phyloP scores from a whole-genome alignment of 306 rosid species.

The Astragalus membranaceus region DNA sequence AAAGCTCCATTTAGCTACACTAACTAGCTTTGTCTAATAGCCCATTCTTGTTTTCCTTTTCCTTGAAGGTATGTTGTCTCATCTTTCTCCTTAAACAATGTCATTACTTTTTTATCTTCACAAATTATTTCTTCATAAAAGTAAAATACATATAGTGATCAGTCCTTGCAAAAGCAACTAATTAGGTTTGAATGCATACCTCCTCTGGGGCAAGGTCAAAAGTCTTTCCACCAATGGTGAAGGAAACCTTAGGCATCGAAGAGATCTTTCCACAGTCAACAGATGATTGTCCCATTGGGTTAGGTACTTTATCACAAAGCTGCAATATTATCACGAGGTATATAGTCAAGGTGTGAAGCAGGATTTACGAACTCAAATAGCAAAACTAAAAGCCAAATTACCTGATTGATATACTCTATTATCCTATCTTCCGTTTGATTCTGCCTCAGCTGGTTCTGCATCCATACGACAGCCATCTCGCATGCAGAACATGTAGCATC shows the following conservation, averaged over 20 bases:
- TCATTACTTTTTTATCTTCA: not conserved
- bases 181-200: slow-evolving; percentile 40
- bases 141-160: not conserved
- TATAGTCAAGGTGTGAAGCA: slow-evolving; percentile 17
- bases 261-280: slow-evolving; percentile 64
- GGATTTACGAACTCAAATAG: not conserved
- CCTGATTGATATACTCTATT: slow-evolving; percentile 54
- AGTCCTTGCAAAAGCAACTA: not conserved
- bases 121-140: not conserved
- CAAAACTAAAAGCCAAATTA: slow-evolving; percentile 11
- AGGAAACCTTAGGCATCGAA: slow-evolving; percentile 71
- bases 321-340: slow-evolving; percentile 30
- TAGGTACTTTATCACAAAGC: slow-evolving; percentile 83
- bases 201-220: slow-evolving; percentile 60
- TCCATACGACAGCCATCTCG: slow-evolving; percentile 91
- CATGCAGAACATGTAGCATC: slow-evolving; percentile 76
- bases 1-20: not conserved
- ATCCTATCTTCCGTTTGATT: slow-evolving; percentile 59
- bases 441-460: slow-evolving; percentile 64
- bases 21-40: not conserved
- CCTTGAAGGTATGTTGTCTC: not conserved
- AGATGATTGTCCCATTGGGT: slow-evolving; percentile 51
- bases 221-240: slow-evolving; percentile 64
- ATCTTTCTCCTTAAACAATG: not conserved
- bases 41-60: not conserved